Conservation (phyloP, 2,329 filamentous ascomycete species). For the Diaporthe vaccinii region DNA sequence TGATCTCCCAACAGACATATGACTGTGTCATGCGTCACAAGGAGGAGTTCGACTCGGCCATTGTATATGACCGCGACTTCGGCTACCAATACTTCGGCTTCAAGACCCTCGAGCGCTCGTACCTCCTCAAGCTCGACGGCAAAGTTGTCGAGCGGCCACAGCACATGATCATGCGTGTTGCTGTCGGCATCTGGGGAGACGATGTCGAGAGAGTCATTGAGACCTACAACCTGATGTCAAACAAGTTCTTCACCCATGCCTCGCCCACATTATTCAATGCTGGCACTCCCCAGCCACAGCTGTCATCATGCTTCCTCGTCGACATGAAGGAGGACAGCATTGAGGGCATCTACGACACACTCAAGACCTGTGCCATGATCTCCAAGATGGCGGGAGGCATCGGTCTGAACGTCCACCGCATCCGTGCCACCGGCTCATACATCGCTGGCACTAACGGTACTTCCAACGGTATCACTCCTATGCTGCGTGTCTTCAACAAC, state of each 20-base stretch:
- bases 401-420: constrained; percentile 95
- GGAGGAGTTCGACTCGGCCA: constrained; percentile 97
- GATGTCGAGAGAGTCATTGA: constrained; percentile 95
- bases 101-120: constrained; percentile 98
- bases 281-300: constrained; percentile 92
- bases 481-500: constrained; percentile 99
- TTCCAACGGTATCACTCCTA: constrained; percentile 96
- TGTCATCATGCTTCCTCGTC: constrained; percentile 98
- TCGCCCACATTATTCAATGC: constrained; percentile 99
- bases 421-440: constrained; percentile 97
- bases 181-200: constrained; percentile 96
- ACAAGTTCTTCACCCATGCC: constrained; percentile 98
- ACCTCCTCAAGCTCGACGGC: constrained; percentile 93
- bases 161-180: constrained; percentile 99
- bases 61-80: constrained; percentile 99
- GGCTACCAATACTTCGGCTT: constrained; percentile 99
- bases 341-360: constrained; percentile 98
- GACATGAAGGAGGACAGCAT: constrained; percentile 99
- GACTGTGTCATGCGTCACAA: constrained; percentile 95
- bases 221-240: constrained; percentile 99
- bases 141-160: constrained; percentile 98
- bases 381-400: constrained; percentile 99
- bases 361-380: constrained; percentile 99
- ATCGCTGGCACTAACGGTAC: constrained; percentile 98
- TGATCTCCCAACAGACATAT: constrained; percentile 94